Conservation (phyloP, 2,329 filamentous ascomycete species). For the Leptographium radiaticola region DNA sequence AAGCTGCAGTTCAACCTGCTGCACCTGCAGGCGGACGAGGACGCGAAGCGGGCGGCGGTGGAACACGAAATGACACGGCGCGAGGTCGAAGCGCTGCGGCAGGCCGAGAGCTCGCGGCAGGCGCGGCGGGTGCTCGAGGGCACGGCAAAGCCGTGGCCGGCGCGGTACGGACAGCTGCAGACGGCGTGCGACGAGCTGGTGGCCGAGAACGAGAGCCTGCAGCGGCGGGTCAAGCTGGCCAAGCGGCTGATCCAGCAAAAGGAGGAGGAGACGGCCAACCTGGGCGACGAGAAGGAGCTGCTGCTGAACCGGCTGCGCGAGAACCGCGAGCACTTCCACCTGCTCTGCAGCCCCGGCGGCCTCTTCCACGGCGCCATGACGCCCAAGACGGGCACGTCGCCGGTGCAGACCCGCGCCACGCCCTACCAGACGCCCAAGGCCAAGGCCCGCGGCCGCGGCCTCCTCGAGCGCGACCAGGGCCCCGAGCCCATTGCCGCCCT, state of each 20-base stretch:
- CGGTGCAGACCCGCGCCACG: slow-evolving; percentile 32
- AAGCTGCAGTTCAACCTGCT: slow-evolving; percentile 82
- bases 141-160: slow-evolving; percentile 35
- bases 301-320: slow-evolving; percentile 76
- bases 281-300: slow-evolving; percentile 65
- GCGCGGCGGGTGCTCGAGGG: slow-evolving; percentile 37
- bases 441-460: slow-evolving; percentile 24
- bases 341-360: slow-evolving; percentile 62
- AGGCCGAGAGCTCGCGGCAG: slow-evolving; percentile 56
- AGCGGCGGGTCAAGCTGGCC: slow-evolving; percentile 54
- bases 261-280: slow-evolving; percentile 54
- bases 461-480: slow-evolving; percentile 35
- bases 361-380: slow-evolving; percentile 51
- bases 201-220: slow-evolving; percentile 50
- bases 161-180: slow-evolving; percentile 49
- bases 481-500: slow-evolving; percentile 64
- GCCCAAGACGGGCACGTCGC: slow-evolving; percentile 32
- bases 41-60: slow-evolving; percentile 74
- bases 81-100: slow-evolving; percentile 73
- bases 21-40: slow-evolving; percentile 70
- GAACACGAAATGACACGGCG: slow-evolving; percentile 85
- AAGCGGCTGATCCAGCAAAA: slow-evolving; percentile 69
- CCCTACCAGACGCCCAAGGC: slow-evolving; percentile 37
- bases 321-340: slow-evolving; percentile 76
- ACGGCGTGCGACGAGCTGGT: slow-evolving; percentile 52